Evolutionary conservation across 2,329 filamentous ascomycete genomes (phyloP).

Genomic region (Davidsoniella eucalypti): DNA sequence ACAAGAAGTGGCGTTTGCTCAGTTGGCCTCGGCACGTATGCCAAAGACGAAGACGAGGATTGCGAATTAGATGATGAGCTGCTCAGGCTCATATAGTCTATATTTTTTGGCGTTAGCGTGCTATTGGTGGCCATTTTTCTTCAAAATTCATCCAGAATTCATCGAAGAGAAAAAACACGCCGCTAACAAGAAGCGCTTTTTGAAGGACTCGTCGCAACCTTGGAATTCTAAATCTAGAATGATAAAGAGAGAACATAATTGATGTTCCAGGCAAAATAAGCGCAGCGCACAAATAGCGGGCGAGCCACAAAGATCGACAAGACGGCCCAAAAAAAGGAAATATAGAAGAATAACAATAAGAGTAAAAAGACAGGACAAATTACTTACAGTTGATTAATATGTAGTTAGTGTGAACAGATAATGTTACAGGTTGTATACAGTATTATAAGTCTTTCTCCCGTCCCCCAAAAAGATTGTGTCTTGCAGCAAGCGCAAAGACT

Average conservation of each 20-base stretch:
- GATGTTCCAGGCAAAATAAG: too few relatives aligned
- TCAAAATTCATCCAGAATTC: too few relatives aligned
- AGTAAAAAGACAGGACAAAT: background rate
- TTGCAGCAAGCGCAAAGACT: conserved; percentile 50
- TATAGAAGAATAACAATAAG: background rate
- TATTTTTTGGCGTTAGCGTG: background rate
- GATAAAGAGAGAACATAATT: too few relatives aligned
- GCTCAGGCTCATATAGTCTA: conserved; percentile 1
- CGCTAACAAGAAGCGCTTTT: too few relatives aligned
- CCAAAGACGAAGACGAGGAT: background rate
- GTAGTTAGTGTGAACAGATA: background rate
- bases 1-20: conserved; percentile 6
- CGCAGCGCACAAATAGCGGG: too few relatives aligned
- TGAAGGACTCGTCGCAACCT: too few relatives aligned
- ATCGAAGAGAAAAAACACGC: too few relatives aligned
- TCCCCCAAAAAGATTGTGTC: conserved; percentile 19
- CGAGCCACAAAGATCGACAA: too few relatives aligned
- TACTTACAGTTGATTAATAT: background rate
- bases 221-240: too few relatives aligned
- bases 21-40: background rate
- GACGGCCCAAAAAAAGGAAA: background rate
- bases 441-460: conserved; percentile 35
- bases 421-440: too few relatives aligned
- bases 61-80: background rate
- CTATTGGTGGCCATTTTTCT: too few relatives aligned